Conservation (phyloP, 1,284 basidiomycete genomes). For the Ganoderma lingzhi region DNA sequence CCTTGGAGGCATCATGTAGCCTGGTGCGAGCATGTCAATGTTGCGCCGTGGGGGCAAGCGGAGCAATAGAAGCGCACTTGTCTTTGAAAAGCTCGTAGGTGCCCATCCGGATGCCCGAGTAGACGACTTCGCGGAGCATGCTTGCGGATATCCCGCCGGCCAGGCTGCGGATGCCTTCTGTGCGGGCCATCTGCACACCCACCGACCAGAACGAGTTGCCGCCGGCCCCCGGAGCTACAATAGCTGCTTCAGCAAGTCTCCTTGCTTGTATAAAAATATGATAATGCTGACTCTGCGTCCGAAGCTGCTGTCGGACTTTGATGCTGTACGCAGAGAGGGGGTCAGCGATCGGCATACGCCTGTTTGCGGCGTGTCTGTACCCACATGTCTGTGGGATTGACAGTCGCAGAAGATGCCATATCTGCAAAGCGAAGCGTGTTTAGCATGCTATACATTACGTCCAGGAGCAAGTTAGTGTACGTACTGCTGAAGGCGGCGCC, state of each 20-base stretch:
- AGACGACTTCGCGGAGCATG: conserved; percentile 47
- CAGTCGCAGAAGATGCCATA: conserved; percentile 48
- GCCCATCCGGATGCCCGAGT: conserved; percentile 48
- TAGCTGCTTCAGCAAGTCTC: not conserved
- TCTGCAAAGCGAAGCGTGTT: conserved; percentile 33
- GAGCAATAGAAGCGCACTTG: conserved; percentile 37
- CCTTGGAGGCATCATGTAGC: conserved; percentile 36
- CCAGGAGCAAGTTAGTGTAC: not conserved
- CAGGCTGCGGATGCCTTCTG: conserved; percentile 44
- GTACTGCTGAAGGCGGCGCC: conserved; percentile 44
- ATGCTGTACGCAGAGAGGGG: not conserved
- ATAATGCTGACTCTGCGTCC: conserved; percentile 40
- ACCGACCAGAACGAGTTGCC: conserved; percentile 46
- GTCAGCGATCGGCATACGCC: not conserved
- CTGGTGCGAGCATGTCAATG: conserved; percentile 21
- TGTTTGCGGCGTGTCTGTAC: conserved; percentile 22
- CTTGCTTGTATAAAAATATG: not conserved
- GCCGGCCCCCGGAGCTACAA: conserved; percentile 40
- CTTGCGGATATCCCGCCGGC: conserved; percentile 47
- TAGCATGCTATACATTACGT: not conserved
- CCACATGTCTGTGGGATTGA: conserved; percentile 50
- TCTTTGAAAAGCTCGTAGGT: conserved; percentile 52
- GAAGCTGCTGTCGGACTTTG: conserved; percentile 48
- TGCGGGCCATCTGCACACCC: conserved; percentile 44
- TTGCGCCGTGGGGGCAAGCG: too few species aligned